Evolutionary conservation across 2,329 filamentous ascomycete genomes (phyloP), one percentile per base, ranked within the genome.

Genomic region (Fusarium verticillioides): DNA sequence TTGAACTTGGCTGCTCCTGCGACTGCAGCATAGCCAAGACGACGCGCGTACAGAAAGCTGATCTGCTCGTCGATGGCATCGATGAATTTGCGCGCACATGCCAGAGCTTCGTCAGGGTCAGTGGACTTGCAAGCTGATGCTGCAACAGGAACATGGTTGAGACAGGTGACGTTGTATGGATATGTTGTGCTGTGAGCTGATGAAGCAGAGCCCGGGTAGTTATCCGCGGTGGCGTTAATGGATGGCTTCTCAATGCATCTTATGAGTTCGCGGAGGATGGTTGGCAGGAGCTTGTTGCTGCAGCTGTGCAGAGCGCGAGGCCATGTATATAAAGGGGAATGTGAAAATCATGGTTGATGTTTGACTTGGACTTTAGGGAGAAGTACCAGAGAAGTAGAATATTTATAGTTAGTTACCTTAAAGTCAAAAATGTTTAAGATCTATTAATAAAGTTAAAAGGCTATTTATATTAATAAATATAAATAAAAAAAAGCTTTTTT

Each of bases 141-240:
- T 16, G 66, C 62, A 5, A 71, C 69, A 5, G 69, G 69, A 18
- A 72, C 62, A 9, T 36, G 19, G 7, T 56, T 84, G 85, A 2
- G 86, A 85, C 42, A 32, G 19, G 26, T 60, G 36, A 60, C 15
- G 4, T 52, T 40, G 28, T 60, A 60, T 2, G 57, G 44, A 37
- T 60, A 60, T 16, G 23, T 10, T 6, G 36, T 34, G 12, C 13
- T 39, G 10, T 52, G 15, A 26, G 10, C 12, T 42, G 12, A 19
- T 10, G 11, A 18, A 21, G 11, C 23, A 12, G 44, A 52, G 9
- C 57, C 57, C 5, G 57, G 57, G 30, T 60, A 60, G 36, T 60
- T 60, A 7, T 40, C 12, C 12, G 26, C 34, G 13, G 57, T 60
- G 15, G 57, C 44, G 6, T 60, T 60, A 7, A 53, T 40, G 4